Evolutionary conservation across 495 filamentous ascomycete species (phyloP).

Genomic region (Penicillium cataractarum): DNA sequence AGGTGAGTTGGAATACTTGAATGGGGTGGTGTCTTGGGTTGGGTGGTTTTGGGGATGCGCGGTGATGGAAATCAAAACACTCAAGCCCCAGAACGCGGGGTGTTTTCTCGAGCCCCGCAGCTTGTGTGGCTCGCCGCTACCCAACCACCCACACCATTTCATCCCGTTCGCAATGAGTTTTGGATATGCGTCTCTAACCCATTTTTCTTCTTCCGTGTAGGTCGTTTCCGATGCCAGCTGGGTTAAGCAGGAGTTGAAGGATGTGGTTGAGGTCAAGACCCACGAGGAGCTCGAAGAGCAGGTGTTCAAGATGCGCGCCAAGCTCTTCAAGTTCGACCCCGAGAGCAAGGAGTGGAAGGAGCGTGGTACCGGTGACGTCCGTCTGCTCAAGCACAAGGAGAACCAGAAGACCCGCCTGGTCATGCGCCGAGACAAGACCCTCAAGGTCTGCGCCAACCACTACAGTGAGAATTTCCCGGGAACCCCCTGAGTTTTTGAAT

Average conservation of each 20-base stretch:
- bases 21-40: neutral
- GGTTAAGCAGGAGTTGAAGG: conserved; percentile 59
- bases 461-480: conserved; percentile 70
- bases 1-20: conserved; percentile 35
- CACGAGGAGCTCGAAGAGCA: conserved; percentile 98
- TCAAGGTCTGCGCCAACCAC: conserved; percentile 99
- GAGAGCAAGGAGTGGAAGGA: conserved; percentile 97
- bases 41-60: neutral
- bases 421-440: conserved; percentile 98
- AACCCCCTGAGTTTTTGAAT: neutral
- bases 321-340: conserved; percentile 96
- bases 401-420: conserved; percentile 97
- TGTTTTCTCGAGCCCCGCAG: conserved; percentile 6
- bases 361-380: conserved; percentile 94
- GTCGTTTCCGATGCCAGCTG: conserved; percentile 6
- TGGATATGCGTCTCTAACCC: neutral
- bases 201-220: neutral
- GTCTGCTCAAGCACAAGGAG: conserved; percentile 96
- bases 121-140: conserved; percentile 12
- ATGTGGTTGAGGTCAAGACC: conserved; percentile 96
- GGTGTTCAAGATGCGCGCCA: conserved; percentile 98
- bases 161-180: neutral
- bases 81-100: conserved; percentile 11
- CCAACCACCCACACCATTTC: neutral
- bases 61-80: neutral